Base-by-base conservation (phyloP, 2,329 filamentous ascomycete genomes). In the Cladosporium phlei region DNA sequence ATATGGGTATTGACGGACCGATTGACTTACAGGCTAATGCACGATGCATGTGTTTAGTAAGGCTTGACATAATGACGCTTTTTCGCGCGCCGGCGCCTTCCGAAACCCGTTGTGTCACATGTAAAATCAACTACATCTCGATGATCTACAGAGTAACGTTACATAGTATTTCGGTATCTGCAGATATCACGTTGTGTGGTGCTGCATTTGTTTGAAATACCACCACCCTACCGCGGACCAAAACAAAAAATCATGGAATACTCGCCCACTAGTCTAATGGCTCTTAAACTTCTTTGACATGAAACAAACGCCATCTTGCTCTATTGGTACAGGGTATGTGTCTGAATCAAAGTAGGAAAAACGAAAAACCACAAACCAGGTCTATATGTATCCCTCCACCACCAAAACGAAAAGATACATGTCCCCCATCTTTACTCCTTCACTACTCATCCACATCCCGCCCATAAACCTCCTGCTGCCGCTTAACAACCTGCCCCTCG, bases 391-490 rank as follows among this genome's bases (percentile, higher is more conserved):
- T 14, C n/a, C 2, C 37, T 20, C 14, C 4, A 21, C 8, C 12
- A 10, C 8, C 17, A 17, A 29, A 4, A 3, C 3, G 14, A 4
- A 16, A 9, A 43, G 22, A n/a, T 7, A n/a, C 5, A 25, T 43
- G n/a, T n/a, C n/a, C n/a, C n/a, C n/a, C n/a, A n/a, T n/a, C n/a
- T n/a, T n/a, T 29, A 43, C 0, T 17, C 39, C 14, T 19, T 21
- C 17, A 29, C n/a, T n/a, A 19, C 12, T 11, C 33, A 24, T 28
- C 17, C 11, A n/a, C 27, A 11, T 35, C 52, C 19, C 55, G 30
- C 16, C 55, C 55, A 47, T 54, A 58, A 8, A 58, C 52, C 33
- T 32, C 53, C 38, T 55, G 52, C 21, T 49, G 39, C 34, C 17
- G 5, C 24, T 27, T 12, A 8, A 45, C 42, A 29, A 56, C 54